phyloP scores from a whole-genome alignment of 345 rosid species.

The Erucastrum elatum region DNA sequence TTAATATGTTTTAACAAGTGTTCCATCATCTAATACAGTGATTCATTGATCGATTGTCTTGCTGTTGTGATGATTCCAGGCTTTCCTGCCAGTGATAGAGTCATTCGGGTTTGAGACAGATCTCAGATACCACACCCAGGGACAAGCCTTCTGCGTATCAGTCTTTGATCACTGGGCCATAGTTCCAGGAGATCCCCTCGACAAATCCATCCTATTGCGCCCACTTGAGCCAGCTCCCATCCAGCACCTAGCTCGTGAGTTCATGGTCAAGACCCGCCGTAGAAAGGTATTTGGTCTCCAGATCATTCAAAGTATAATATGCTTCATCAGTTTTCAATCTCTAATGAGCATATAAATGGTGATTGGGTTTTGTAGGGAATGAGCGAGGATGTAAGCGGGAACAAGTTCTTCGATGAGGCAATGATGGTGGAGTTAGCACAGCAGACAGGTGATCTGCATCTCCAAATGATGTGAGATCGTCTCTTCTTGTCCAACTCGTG shows the following conservation, averaged over 20 bases:
- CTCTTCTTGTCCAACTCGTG: not conserved
- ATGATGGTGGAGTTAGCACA: slow-evolving; percentile 89
- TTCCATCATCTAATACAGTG: not conserved
- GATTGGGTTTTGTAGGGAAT: slow-evolving; percentile 55
- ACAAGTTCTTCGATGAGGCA: slow-evolving; percentile 85
- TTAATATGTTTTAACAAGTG: not conserved
- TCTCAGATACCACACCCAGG: slow-evolving; percentile 81
- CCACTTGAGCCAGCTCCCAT: slow-evolving; percentile 92
- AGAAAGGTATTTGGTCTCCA: slow-evolving; percentile 56
- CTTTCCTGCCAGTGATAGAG: slow-evolving; percentile 84
- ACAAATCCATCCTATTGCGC: slow-evolving; percentile 75
- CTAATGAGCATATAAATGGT: not conserved
- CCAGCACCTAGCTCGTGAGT: slow-evolving; percentile 86
- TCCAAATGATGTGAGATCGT: slow-evolving; percentile 60
- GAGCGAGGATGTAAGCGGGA: slow-evolving; percentile 91
- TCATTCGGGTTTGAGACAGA: slow-evolving; percentile 97
- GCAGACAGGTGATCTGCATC: slow-evolving; percentile 77
- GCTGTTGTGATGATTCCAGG: slow-evolving; percentile 27
- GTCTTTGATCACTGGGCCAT: slow-evolving; percentile 93
- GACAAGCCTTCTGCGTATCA: slow-evolving; percentile 80
- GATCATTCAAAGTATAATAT: not conserved
- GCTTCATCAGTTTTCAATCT: not conserved
- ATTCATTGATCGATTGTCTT: not conserved
- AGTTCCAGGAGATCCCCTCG: slow-evolving; percentile 93
- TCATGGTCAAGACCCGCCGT: slow-evolving; percentile 58